Evolutionary conservation across 495 filamentous ascomycete species (phyloP).

Genomic region (Coniosporium apollinis): DNA sequence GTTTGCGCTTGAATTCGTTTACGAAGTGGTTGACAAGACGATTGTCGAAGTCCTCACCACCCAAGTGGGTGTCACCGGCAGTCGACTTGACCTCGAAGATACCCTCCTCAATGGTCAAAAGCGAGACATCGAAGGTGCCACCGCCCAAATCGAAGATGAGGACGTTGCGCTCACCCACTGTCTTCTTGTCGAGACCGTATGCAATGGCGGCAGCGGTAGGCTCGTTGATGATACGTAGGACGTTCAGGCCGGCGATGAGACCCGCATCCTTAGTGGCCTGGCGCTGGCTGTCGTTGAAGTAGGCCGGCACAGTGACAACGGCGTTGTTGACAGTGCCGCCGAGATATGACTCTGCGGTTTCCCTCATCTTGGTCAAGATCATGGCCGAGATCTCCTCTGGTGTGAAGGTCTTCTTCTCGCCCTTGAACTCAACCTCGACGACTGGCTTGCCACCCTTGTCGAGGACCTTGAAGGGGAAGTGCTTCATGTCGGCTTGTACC

Average conservation of each 20-base stretch:
- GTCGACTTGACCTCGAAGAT: constrained; percentile 99
- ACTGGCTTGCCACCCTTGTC: constrained; percentile 29
- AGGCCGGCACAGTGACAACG: constrained; percentile 93
- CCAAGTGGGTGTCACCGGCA: constrained; percentile 96
- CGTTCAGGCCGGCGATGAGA: constrained; percentile 92
- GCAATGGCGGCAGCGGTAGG: constrained; percentile 93
- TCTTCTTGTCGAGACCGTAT: constrained; percentile 96
- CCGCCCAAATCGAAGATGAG: constrained; percentile 99
- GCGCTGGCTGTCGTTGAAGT: constrained; percentile 99
- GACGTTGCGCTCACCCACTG: constrained; percentile 91
- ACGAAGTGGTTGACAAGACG: constrained; percentile 94
- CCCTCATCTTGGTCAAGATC: constrained; percentile 65
- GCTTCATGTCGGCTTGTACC: constrained; percentile 33
- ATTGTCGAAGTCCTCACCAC: constrained; percentile 99
- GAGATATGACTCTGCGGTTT: constrained; percentile 91
- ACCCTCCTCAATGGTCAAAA: constrained; percentile 96
- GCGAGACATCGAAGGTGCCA: constrained; percentile 99
- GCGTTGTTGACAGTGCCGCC: constrained; percentile 96
- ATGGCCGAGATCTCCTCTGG: constrained; percentile 32
- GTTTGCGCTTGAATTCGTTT: constrained; percentile 80
- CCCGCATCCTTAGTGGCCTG: constrained; percentile 98
- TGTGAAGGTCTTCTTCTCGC: constrained; percentile 29
- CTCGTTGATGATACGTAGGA: constrained; percentile 99
- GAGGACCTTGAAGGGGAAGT: constrained; percentile 33
- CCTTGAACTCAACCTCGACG: constrained; percentile 30